Base-by-base conservation (phyloP, 257 asterid species). In the Perilla frutescens region DNA sequence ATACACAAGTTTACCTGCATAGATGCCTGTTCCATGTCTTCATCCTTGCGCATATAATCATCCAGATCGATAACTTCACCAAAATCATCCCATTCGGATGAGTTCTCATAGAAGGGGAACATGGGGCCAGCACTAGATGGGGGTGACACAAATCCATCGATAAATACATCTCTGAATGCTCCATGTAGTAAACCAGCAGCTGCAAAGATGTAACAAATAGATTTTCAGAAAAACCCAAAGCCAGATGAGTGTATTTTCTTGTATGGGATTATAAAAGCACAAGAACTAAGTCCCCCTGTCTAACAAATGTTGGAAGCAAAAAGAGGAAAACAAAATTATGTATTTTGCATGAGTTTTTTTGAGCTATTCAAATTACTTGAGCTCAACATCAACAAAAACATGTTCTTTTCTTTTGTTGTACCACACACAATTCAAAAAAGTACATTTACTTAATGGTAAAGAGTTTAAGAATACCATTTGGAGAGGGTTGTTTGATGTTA, bases 1-100 rank as follows among this genome's bases (percentile, higher is more conserved):
- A 64, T 67, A 36, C 54, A 63, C 31, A 75, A 83, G 72, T 91
- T 86, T 78, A 91, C 97, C 39, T 32, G 86, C 87, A 87, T 81
- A 53, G 77, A 83, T 68, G 84, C 74, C 66, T 73, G 89, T 79
- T 84, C 96, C 85, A 86, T 87, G 77, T 87, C 91, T 71, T 86
- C 96, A 74, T 84, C 96, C 84, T 89, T 87, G 74, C 81, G 83
- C 57, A 70, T 87, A 78, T 89, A 95, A 88, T 95, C 97, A 85
- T 95, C 98, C 41, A 96, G 98, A 77, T 95, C 89, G 78, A 95
- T 89, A 76, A 92, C 91, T 81, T 95, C 99, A 59, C 99, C 97
- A 80, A 90, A 95, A 83, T 95, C 99, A 87, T 95, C 99, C 99
- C 99, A 95, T 76, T 87, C 98, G 0, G 83, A 68, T 14, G 92